Conservation (phyloP, 768 basidiomycete species). For the Lanmaoa rubissima region DNA sequence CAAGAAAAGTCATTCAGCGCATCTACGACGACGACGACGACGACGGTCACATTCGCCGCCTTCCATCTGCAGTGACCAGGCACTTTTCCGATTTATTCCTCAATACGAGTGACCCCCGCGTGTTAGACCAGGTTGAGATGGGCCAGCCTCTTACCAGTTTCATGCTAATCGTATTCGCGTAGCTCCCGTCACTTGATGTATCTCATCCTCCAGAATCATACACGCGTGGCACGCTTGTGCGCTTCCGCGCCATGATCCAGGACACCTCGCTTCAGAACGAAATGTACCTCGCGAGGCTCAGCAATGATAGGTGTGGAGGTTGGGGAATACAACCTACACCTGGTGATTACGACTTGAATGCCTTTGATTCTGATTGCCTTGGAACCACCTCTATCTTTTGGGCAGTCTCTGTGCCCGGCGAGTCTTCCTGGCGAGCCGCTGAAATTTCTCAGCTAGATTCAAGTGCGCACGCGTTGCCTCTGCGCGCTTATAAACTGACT, state of each 20-base stretch:
- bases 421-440: conserved; percentile 54
- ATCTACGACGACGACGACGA: conserved; percentile 39
- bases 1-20: conserved; percentile 46
- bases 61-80: conserved; percentile 42
- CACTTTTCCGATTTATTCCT: conserved; percentile 49
- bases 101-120: conserved; percentile 30
- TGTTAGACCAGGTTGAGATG: conserved; percentile 23
- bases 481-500: not conserved
- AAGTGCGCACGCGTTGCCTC: conserved; percentile 15
- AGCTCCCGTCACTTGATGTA: conserved; percentile 61
- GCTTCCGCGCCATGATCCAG: conserved; percentile 78
- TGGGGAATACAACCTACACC: conserved; percentile 59
- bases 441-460: conserved; percentile 26
- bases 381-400: conserved; percentile 64
- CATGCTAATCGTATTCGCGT: conserved; percentile 2
- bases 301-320: conserved; percentile 55
- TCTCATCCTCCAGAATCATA: conserved; percentile 48
- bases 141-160: not conserved
- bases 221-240: conserved; percentile 56
- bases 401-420: conserved; percentile 73
- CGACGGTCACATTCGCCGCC: conserved; percentile 13
- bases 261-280: conserved; percentile 75
- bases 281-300: conserved; percentile 58
- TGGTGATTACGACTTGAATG: conserved; percentile 8
- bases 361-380: conserved; percentile 49